Evolutionary conservation across 116 monocot genomes (phyloP), one percentile per base, ranked within the genome.

Genomic region (Phalaenopsis hybrid): DNA sequence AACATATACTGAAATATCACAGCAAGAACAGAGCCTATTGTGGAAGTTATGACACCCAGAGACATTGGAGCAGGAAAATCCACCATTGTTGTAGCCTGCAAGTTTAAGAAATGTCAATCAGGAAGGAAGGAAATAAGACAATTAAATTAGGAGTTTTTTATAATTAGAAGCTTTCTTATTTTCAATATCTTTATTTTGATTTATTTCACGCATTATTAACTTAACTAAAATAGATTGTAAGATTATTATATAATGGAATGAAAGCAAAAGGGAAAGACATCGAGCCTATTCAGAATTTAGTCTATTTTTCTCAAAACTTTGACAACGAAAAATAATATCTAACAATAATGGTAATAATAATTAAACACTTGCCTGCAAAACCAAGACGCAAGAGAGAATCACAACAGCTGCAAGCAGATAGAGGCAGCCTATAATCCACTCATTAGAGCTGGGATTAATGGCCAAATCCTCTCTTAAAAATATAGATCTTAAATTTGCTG

Each of bases 381-480:
- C 28, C 28, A 28, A 28, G 28, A 28, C 28, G 28, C 28, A 28
- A 0, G 28, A 28, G 13, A 81, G 57, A 49, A 49, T 58, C 44
- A 85, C 11, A 78, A 85, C 81, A 51, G 72, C 72, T 33, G 73
- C 78, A n/a, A 85, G 57, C 7, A 85, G 57, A 59, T 34, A 85
- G 4, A 81, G 45, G 81, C 85, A 81, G 31, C 85, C 85, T 6
- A 85, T 44, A 17, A 81, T 78, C 85, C 85, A 85, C 0, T 85
- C 81, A 17, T 55, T 31, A 28, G 75, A 75, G 13, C 16, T 8
- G 72, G 72, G 3, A 63, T 63, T n/a, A 72, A 2, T 37, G 12
- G 8, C 13, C 72, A 21, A 63, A 63, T 11, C 37, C 4, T 2
- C 37, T n/a, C 15, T 15, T 34, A 33, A 34, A 17, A 72, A 11